A percentile compares a stretch with the other conserved stretches of the same genome.
Evolutionary conservation across 2,329 filamentous ascomycete genomes (phyloP).

Genomic region (Blastomyces silverae): DNA sequence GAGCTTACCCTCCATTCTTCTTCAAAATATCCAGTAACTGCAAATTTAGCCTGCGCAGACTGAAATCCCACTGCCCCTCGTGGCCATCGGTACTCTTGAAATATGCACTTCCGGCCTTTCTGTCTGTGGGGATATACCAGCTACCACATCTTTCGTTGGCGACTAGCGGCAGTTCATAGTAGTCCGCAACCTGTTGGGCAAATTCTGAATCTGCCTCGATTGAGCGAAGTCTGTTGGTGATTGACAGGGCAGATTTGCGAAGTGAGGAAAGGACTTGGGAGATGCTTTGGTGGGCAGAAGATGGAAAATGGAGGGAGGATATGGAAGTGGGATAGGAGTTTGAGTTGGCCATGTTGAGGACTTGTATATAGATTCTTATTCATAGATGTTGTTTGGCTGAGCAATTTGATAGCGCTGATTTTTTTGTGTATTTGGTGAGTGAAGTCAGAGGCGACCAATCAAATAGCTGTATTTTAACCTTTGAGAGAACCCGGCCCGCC

Average conservation of each 20-base stretch:
- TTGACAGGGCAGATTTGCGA: slow-evolving; percentile 67
- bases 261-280: slow-evolving; percentile 64
- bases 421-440: neutral
- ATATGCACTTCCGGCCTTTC: slow-evolving; percentile 69
- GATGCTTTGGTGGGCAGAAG: slow-evolving; percentile 53
- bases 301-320: slow-evolving; percentile 49
- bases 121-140: slow-evolving; percentile 72
- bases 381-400: neutral
- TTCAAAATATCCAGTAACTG: slow-evolving; percentile 66
- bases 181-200: slow-evolving; percentile 52
- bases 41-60: slow-evolving; percentile 73
- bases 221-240: slow-evolving; percentile 73
- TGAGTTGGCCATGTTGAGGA: slow-evolving; percentile 25
- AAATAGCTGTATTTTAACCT: neutral
- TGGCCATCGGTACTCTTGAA: slow-evolving; percentile 99
- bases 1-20: slow-evolving; percentile 55
- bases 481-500: too few relatives aligned
- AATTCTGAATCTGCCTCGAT: slow-evolving; percentile 72
- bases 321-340: slow-evolving; percentile 32
- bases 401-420: too few relatives aligned
- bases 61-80: slow-evolving; percentile 84
- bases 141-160: slow-evolving; percentile 94
- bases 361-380: neutral
- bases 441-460: neutral
- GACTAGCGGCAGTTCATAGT: slow-evolving; percentile 60